These are phyloP conservation scores for Alternaria triticina DNA, from an alignment of 2,329 filamentous ascomycete species.

Conservation along the genomic window DNA sequence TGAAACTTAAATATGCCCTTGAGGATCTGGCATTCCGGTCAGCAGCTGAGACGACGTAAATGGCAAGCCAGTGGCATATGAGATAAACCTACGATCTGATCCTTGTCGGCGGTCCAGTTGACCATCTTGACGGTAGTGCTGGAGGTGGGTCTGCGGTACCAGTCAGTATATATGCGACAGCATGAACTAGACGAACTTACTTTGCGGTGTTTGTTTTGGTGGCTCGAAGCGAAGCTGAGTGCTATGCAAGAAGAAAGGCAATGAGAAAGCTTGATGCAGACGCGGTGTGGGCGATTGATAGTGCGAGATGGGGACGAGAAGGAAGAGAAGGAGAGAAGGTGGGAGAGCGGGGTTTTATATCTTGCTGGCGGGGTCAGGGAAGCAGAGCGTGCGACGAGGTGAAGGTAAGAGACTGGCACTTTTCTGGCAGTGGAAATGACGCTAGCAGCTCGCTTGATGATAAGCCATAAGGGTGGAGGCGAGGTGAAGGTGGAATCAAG, in stretches of 20 bases:
- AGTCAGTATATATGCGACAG: neutral
- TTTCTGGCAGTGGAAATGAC: neutral
- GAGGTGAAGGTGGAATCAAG: neutral
- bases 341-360: neutral
- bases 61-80: neutral
- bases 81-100: slow-evolving; percentile 22
- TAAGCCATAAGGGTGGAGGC: neutral
- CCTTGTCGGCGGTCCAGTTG: slow-evolving; percentile 30
- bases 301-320: neutral
- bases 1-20: slow-evolving; percentile 23
- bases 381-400: neutral
- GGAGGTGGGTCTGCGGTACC: neutral
- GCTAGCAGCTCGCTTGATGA: neutral
- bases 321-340: neutral
- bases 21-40: slow-evolving; percentile 23
- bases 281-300: neutral
- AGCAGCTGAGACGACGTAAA: neutral
- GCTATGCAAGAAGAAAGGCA: neutral
- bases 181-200: neutral
- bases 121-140: slow-evolving; percentile 14
- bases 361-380: neutral
- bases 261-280: neutral
- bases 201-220: neutral
- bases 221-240: neutral
- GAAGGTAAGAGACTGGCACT: slow-evolving; percentile 15